Evolutionary conservation across 345 rosid species (phyloP).

Genomic region (Cochlearia excelsa): DNA sequence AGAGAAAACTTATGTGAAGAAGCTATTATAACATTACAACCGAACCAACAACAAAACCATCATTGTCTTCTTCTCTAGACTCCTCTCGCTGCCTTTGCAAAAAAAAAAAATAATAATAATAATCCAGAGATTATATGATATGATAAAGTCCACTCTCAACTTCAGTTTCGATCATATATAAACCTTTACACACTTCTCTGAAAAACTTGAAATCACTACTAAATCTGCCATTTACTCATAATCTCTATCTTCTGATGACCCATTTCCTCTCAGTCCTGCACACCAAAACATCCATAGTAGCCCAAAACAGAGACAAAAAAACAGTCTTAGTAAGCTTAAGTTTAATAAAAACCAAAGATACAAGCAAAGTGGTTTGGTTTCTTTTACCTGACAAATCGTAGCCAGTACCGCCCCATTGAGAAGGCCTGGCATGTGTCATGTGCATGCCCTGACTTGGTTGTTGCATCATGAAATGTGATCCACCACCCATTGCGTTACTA

Average conservation of each 20-base stretch:
- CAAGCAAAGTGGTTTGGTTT: too few species aligned
- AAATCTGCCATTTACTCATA: constrained; percentile 48
- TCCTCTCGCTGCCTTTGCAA: constrained; percentile 21
- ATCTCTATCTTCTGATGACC: constrained; percentile 65
- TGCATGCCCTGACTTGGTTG: constrained; percentile 45
- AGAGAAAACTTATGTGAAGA: too few species aligned
- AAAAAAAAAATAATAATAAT: constrained; percentile 15
- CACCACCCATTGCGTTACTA: constrained; percentile 36
- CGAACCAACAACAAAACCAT: too few species aligned
- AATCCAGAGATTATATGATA: too few species aligned
- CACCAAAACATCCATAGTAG: constrained; percentile 9
- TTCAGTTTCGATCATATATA: constrained; percentile 17
- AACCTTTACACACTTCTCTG: constrained; percentile 24
- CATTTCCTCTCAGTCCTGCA: constrained; percentile 53
- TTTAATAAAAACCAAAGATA: background rate
- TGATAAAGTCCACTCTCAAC: constrained; percentile 17
- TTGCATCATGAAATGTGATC: constrained; percentile 54
- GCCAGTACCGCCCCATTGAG: constrained; percentile 51
- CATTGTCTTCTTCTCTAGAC: too few species aligned
- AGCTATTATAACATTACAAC: too few species aligned
- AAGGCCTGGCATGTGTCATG: constrained; percentile 37
- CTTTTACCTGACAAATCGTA: constrained; percentile 56
- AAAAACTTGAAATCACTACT: constrained; percentile 29
- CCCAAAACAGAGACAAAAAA: constrained; percentile 5
- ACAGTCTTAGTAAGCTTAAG: constrained; percentile 4